Evolutionary conservation across 2,329 filamentous ascomycete genomes (phyloP), one percentile per base, ranked within the genome.

Genomic region (Phoma sp.): DNA sequence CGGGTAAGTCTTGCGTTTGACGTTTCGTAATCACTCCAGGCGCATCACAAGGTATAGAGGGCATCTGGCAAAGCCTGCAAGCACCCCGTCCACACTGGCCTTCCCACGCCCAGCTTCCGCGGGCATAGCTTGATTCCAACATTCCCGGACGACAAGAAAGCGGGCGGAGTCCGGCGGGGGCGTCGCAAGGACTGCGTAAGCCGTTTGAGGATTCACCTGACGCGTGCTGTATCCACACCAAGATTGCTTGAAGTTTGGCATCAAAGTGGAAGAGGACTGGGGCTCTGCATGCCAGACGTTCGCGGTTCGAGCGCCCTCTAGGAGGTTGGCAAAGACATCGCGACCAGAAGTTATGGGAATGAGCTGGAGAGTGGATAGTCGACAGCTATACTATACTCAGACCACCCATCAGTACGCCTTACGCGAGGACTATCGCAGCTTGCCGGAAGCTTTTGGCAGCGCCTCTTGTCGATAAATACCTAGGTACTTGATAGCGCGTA

Each of bases 381-480:
- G 63, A 69, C 69, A 62, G 64, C 65, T 66, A 63, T 71, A 57
- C 67, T 62, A 67, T 69, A 61, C 62, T 62, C 65, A 67, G 62
- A 63, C 62, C 65, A 57, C 59, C 65, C 57, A 65, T 67, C 67
- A 67, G 57, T 57, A 69, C 68, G 62, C 70, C 71, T 70, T 66
- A 64, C 66, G 65, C 62, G 64, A 68, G 68, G 65, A 63, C 63
- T 61, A 65, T 71, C 68, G 65, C 65, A 67, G 66, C 68, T 68
- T 70, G 71, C 69, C 65, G 58, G 58, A 65, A 62, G 48, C 19
- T 67, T 69, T 64, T 69, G 82, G 82, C 84, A 84, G 85, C 86
- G 82, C 84, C 83, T 82, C 81, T 81, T 86, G 82, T 86, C 83
- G 83, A 86, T 84, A 85, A 83, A 78, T 84, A 71, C 70, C 72